phyloP scores from a whole-genome alignment of 129 eudicot species.

The Ambrosia trifida region DNA sequence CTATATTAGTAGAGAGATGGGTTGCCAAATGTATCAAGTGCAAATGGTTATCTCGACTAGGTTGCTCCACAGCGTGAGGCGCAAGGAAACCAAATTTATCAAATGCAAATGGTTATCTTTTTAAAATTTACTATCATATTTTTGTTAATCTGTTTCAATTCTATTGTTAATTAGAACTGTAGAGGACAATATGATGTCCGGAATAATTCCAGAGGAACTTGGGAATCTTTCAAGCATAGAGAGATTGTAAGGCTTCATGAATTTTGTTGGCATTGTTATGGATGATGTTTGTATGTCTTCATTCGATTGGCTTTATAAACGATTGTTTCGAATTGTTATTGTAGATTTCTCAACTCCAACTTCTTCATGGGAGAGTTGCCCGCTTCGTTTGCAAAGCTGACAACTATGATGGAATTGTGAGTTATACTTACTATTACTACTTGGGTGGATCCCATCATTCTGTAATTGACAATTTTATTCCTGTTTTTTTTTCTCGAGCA shows the following conservation, averaged over 20 bases:
- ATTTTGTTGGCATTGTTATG: conserved; percentile 1
- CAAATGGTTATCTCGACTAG: neutral
- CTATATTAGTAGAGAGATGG: too few species aligned
- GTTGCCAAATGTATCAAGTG: too few species aligned
- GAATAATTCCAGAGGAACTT: conserved; percentile 57
- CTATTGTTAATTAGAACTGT: conserved; percentile 37
- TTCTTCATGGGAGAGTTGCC: conserved; percentile 72
- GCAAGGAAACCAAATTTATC: too few species aligned
- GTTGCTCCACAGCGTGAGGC: too few species aligned
- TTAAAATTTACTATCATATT: neutral
- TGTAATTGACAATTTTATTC: neutral
- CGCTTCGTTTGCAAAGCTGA: conserved; percentile 52
- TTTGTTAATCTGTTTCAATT: neutral
- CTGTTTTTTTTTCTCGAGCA: conserved; percentile 23
- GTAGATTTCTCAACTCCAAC: conserved; percentile 62
- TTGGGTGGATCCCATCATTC: neutral
- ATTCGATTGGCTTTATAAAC: neutral
- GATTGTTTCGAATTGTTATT: conserved; percentile 9
- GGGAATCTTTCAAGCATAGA: conserved; percentile 53
- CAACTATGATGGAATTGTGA: conserved; percentile 65
- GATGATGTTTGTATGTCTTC: neutral
- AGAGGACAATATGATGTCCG: conserved; percentile 65
- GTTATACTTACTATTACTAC: conserved; percentile 19
- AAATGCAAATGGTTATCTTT: neutral
- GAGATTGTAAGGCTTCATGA: conserved; percentile 49